Evolutionary conservation across 169 alveolate genomes (phyloP), one percentile per base, ranked within the genome.

Genomic region (Cryptosporidium sp.): DNA sequence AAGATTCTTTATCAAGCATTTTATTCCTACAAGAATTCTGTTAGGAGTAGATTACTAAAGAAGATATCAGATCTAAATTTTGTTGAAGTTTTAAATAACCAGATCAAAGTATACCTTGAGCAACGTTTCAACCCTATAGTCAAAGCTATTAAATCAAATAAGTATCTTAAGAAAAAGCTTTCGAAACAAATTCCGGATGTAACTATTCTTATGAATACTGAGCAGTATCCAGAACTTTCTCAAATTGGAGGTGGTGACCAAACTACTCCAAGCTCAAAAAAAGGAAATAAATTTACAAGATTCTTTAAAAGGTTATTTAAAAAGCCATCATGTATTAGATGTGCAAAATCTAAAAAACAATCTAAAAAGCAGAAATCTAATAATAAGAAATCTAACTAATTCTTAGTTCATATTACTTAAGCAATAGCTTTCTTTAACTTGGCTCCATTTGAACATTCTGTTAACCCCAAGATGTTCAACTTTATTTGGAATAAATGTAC

Each of bases 381-480:
- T 21, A 56, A n/a, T 29, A 35, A 65, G 42, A 31, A 14, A 29
- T 33, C 51, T 65, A 65, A 65, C 44, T 29, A 35, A 10, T 33
- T 33, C 53, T 37, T 2, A n/a, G 18, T 37, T 4, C n/a, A 29
- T 42, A 16, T n/a, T 18, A 26, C 44, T 48, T 23, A 48, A 1
- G 4, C n/a, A 29, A 12, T 3, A 31, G 5, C 6, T 51, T 37
- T 26, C 10, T 33, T 10, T 18, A 33, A 3, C 7, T 14, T 7
- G 8, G 33, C 33, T 53, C 42, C 29, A 42, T 21, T 72, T 73
- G 86, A 73, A 73, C 86, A 35, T 31, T 53, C 71, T 73, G 86
- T 73, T 39, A 23, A 29, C 86, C 86, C 86, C 86, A 73, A 73
- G 53, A 51, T 73, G 86, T 73, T 73, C 86, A 73, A 73, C 5